These are phyloP conservation scores for Penicillium oxalicum DNA, from an alignment of 2,329 filamentous ascomycete genomes.

Conservation along the genomic window DNA sequence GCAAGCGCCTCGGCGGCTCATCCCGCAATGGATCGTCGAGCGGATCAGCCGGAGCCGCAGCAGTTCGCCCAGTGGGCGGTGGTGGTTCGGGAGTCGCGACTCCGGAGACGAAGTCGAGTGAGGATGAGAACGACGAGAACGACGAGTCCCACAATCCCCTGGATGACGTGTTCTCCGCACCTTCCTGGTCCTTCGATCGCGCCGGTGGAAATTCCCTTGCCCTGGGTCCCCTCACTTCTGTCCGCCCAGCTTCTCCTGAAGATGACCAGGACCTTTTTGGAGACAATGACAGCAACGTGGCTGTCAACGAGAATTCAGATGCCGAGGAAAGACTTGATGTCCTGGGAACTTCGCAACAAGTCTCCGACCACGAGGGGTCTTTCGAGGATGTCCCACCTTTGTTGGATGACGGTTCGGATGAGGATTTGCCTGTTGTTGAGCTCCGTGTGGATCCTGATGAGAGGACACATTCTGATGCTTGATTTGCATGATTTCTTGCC, in stretches of 20 bases:
- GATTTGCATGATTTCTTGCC: background rate
- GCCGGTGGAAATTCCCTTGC: constrained; percentile 22
- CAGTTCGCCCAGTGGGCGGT: constrained; percentile 60
- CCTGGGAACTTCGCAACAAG: constrained; percentile 20
- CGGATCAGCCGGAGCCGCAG: constrained; percentile 73
- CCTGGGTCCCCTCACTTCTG: constrained; percentile 24
- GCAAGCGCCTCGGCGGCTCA: constrained; percentile 77
- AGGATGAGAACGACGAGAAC: constrained; percentile 13
- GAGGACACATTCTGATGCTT: constrained; percentile 18
- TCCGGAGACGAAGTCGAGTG: constrained; percentile 15
- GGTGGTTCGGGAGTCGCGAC: constrained; percentile 47
- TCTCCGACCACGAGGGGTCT: constrained; percentile 23
- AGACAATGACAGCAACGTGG: constrained; percentile 37
- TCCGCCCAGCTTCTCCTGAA: constrained; percentile 18
- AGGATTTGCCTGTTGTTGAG: constrained; percentile 40
- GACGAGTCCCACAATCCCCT: constrained; percentile 19
- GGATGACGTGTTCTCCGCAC: constrained; percentile 19
- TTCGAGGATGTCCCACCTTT: constrained; percentile 30
- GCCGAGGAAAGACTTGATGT: constrained; percentile 28
- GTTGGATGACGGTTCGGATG: constrained; percentile 29
- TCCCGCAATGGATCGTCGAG: constrained; percentile 88
- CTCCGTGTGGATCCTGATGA: constrained; percentile 35
- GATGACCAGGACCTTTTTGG: constrained; percentile 31
- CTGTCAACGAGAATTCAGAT: constrained; percentile 34
- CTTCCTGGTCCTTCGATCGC: constrained; percentile 36